Base-by-base conservation (phyloP, 805 yeast species). In the Wickerhamiella domercqiae region DNA sequence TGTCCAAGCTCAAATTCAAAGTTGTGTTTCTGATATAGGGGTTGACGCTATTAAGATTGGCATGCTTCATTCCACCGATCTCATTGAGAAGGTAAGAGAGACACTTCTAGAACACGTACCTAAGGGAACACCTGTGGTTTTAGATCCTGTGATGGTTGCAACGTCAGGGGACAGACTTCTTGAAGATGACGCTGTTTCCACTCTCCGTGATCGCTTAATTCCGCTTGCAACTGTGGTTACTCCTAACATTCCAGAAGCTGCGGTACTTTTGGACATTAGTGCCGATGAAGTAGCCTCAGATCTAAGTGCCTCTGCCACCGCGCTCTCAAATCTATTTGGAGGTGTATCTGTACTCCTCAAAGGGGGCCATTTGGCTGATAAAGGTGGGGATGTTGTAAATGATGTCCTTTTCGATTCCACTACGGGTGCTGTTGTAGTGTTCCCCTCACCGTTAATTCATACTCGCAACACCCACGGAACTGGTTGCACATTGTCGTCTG, bases 61-160 rank as follows among this genome's bases (percentile, higher is more conserved):
- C 0, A 71, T 84, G 77, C 63, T 78, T 22, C 44, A 59, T 14
- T 73, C 77, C 1, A 48, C 50, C 1, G 73, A 65, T 22, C 73
- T 80, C 0, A 64, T 75, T 9, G 57, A 56, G 2, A 69, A 66
- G 0, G 56, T 79, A 30, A 45, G 53, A 3, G 57, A 56, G 5
- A 29, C 42, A 4, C 37, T 46, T 14, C 20, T 24, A 5, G 36
- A 35, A 22, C 39, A 39, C 29, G 7, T n/a, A 7, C 21, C 33
- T 9, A 14, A 29, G n/a, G 41, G 41, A 20, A 34, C 22, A 7
- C 43, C 40, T n/a, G 38, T 46, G 22, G 48, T 81, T 1, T 63
- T 83, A 31, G 95, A 83, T 53, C 93, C 95, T 0, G 94, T 83
- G 4, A 68, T 83, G 70, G 74, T 78, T 7, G 73, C 90, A 3